Evolutionary conservation across 306 rosid genomes (phyloP).

Genomic region (Quercus cerris): DNA sequence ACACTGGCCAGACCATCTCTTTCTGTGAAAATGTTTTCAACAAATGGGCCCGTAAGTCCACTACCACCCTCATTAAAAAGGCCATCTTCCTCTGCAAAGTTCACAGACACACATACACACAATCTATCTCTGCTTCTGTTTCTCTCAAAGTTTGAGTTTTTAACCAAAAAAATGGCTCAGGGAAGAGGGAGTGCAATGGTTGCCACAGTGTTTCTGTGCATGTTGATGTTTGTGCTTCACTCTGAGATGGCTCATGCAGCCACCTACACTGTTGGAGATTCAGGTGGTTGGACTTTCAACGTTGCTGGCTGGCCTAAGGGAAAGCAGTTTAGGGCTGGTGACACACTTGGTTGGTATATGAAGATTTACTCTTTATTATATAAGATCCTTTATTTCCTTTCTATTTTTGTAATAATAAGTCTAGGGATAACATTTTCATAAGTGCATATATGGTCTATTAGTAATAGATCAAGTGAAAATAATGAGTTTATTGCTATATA

Average conservation of each 20-base stretch:
- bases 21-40: not conserved
- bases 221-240: constrained; percentile 26
- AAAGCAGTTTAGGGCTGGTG: constrained; percentile 68
- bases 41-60: not conserved
- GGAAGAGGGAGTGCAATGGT: constrained; percentile 68
- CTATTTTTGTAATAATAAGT: too few relatives aligned
- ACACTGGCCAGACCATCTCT: not conserved
- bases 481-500: too few relatives aligned
- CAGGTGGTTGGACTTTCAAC: constrained; percentile 60
- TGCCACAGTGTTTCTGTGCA: constrained; percentile 22
- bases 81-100: not conserved
- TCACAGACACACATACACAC: not conserved
- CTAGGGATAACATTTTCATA: too few relatives aligned
- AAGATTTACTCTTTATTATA: too few relatives aligned
- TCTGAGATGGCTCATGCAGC: constrained; percentile 47
- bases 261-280: constrained; percentile 51
- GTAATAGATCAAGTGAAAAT: too few relatives aligned
- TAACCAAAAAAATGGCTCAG: constrained; percentile 28
- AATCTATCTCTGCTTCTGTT: not conserved
- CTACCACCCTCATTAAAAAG: not conserved
- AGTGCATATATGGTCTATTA: too few relatives aligned
- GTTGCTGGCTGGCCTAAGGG: constrained; percentile 48
- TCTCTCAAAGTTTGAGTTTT: not conserved
- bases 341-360: constrained; percentile 52
- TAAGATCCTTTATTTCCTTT: too few relatives aligned